A percentile compares a stretch with the other conserved stretches of the same genome.
phyloP scores from a whole-genome alignment of 176 grass and related monocot genomes.

The Oryza longistaminata region DNA sequence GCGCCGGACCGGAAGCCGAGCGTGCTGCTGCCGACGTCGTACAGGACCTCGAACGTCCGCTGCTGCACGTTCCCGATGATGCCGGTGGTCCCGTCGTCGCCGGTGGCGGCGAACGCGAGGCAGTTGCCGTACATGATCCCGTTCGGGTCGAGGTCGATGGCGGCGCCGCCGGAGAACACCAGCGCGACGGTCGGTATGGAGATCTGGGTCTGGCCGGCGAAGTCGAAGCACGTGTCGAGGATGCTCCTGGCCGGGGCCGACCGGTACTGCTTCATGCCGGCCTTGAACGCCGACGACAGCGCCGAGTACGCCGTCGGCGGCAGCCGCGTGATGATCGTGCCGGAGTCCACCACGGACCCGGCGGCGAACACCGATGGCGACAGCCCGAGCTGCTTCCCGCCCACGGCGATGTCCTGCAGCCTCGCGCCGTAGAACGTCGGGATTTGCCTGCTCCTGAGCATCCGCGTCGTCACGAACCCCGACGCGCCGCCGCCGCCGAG shows the following conservation, averaged over 20 bases:
- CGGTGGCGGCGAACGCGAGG: conserved; percentile 67
- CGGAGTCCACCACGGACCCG: conserved; percentile 70
- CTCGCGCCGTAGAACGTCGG: conserved; percentile 70
- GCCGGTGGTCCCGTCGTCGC: conserved; percentile 29
- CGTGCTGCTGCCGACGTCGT: conserved; percentile 51
- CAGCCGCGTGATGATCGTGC: conserved; percentile 69
- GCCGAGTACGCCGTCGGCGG: conserved; percentile 65
- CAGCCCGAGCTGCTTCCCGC: conserved; percentile 36
- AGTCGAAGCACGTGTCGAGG: conserved; percentile 71
- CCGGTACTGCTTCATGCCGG: conserved; percentile 50
- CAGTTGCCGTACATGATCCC: conserved; percentile 65
- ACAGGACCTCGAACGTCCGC: conserved; percentile 69
- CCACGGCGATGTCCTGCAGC: conserved; percentile 54
- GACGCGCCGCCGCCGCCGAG: conserved; percentile 38
- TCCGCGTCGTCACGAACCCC: conserved; percentile 40
- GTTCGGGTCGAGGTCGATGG: conserved; percentile 39
- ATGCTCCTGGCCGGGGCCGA: background rate
- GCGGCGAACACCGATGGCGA: conserved; percentile 38
- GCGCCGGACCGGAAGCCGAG: conserved; percentile 53
- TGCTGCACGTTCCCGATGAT: conserved; percentile 92
- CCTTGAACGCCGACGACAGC: conserved; percentile 55
- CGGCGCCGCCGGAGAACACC: conserved; percentile 38
- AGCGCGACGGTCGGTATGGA: conserved; percentile 45
- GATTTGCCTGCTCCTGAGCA: conserved; percentile 28
- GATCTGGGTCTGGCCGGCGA: conserved; percentile 30